Evolutionary conservation across 2,329 filamentous ascomycete genomes (phyloP), one percentile per base, ranked within the genome.

Genomic region (Claviceps cyperi): DNA sequence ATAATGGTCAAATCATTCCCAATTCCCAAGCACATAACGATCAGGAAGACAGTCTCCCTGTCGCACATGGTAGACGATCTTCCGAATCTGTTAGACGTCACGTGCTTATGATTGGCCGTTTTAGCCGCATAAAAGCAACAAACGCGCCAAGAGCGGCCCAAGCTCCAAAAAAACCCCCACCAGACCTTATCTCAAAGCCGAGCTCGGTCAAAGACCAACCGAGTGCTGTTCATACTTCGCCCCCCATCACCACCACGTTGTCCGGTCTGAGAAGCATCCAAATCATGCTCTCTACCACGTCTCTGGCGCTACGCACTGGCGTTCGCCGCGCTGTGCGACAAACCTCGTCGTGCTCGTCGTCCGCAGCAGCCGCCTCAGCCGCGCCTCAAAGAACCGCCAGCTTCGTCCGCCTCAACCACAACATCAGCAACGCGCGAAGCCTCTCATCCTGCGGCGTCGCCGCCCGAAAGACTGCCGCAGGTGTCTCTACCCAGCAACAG

Each of bases 251-350:
- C 32, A 22, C 44, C 44, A 37, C 5, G 35, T n/a, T 19, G 37
- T 22, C 8, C n/a, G 44, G 32, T 13, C 17, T 60, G 48, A 50
- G 48, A 46, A 46, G 21, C 28, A 49, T 6, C n/a, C 19, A 43
- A 19, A 24, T 21, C 36, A 52, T 52, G 51, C 48, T 50, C 38
- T 52, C 48, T 41, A 45, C n/a, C 32, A 28, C 51, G 4, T 24
- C 22, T 24, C 15, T 24, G 17, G 21, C 44, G 37, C 6, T 48
- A 39, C 51, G 51, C 43, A 22, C 40, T 7, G 44, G 48, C 44
- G 40, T 39, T 14, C 48, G 39, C 15, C 40, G 44, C 22, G 45
- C 43, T 48, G 44, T 37, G 41, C 48, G 44, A 37, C 44, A 22
- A 22, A 9, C 32, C 36, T 22, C 5, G 19, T 37, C 32, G 9